phyloP scores from a whole-genome alignment of 2,329 filamentous ascomycete genomes.

The Aspergillus melleus region DNA sequence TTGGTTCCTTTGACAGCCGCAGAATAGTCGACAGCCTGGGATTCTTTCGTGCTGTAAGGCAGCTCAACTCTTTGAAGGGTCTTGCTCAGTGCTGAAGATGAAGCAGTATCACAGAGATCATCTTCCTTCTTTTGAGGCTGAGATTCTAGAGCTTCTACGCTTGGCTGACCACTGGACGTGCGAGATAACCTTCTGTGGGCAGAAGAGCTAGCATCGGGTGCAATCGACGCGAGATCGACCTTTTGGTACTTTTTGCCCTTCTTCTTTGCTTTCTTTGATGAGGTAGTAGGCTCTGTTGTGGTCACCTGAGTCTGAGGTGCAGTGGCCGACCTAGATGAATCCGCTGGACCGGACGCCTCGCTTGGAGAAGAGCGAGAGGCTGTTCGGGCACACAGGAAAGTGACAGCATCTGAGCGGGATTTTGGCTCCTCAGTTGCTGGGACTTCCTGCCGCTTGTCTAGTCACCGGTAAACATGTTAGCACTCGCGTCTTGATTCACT shows the following conservation, averaged over 20 bases:
- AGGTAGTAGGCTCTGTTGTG: conserved; percentile 2
- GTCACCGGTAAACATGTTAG: not conserved
- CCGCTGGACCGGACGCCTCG: not conserved
- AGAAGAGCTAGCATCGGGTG: not conserved
- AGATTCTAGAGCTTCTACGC: not conserved
- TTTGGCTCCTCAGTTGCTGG: conserved; percentile 3
- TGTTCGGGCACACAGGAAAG: conserved; percentile 16
- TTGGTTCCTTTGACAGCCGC: not conserved
- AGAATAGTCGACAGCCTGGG: not conserved
- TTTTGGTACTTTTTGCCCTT: conserved; percentile 9
- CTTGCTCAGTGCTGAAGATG: not conserved
- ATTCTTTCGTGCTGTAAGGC: not conserved
- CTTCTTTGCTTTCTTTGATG: conserved; percentile 13
- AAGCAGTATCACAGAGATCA: not conserved
- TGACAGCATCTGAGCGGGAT: conserved; percentile 14
- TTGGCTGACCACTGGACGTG: not conserved
- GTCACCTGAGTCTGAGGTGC: not conserved
- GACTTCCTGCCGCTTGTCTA: not conserved
- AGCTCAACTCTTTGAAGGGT: not conserved
- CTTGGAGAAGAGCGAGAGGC: conserved; percentile 8
- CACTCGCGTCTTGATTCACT: not conserved
- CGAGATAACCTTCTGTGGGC: not conserved
- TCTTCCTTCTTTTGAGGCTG: not conserved
- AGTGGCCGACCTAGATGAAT: not conserved
- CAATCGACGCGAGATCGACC: not conserved